Base-by-base conservation (phyloP, 1,284 basidiomycete genomes). In the Spongiforma sp. region DNA sequence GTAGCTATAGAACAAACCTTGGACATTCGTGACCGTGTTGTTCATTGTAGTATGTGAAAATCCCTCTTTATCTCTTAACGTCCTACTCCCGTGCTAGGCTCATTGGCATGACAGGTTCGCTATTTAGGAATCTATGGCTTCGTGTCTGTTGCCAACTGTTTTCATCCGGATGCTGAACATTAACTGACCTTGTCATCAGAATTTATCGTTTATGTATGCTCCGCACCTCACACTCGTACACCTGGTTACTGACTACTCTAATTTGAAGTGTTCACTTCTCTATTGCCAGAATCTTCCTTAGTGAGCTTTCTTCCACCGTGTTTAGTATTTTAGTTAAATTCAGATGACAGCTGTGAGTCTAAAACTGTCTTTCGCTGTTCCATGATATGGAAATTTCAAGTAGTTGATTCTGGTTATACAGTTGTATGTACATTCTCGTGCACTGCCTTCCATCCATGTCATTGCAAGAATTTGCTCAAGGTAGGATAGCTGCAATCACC, bases 1-100 rank as follows among this genome's bases (percentile, higher is more conserved):
- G 5, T 6, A 17, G 41, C 10, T 19, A 32, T 39, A 70, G 67
- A 61, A n/a, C 26, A 70, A 53, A 48, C 68, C 58, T 21, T 65
- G 62, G 67, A 68, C 62, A 1, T 11, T 24, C 7, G 62, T 70
- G 14, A 70, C 67, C 11, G 53, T n/a, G 1, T 7, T 68, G 0
- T 68, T 56, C 21, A 9, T 68, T 41, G 21, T 68, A 10, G 67
- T 70, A 12, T 14, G 68, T 53, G 4, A 4, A 1, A 11, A 5
- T 3, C 17, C 5, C 26, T 48, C 48, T 57, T 3, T 12, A 26
- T n/a, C 6, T 41, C 34, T 17, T 1, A 14, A 32, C 4, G n/a
- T n/a, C 12, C 26, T 36, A 54, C 17, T 8, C 21, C 14, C 19
- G 17, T 15, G 1, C 5, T 19, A 12, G 10, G 24, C 26, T 26